A percentile compares a stretch with the other conserved stretches of the same genome.
Conservation (phyloP, 2,329 filamentous ascomycete genomes). For the Ascochyta viciae-villosae region DNA sequence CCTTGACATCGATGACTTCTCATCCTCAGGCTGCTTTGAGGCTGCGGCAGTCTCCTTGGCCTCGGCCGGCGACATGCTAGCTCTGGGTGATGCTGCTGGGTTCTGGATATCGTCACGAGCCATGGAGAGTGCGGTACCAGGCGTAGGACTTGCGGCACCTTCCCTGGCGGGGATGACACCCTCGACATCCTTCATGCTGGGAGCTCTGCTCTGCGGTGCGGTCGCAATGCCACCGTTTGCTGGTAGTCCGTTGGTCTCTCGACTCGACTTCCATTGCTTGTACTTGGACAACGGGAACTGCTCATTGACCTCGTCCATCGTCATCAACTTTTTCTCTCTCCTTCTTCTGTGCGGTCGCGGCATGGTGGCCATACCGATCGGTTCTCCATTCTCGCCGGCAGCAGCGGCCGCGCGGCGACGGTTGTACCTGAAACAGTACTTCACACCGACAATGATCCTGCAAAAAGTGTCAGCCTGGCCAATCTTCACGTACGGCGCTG, state of each 20-base stretch:
- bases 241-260: constrained; percentile 83
- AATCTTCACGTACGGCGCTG: background rate
- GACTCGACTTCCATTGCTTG: constrained; percentile 88
- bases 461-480: constrained; percentile 30
- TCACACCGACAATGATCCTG: constrained; percentile 99
- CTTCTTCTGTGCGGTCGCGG: constrained; percentile 83
- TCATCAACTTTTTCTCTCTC: constrained; percentile 98
- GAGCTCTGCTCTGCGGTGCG: constrained; percentile 73
- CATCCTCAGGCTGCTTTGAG: constrained; percentile 21
- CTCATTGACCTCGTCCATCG: constrained; percentile 98
- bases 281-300: constrained; percentile 96
- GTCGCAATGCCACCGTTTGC: constrained; percentile 80
- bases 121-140: constrained; percentile 49
- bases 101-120: constrained; percentile 53
- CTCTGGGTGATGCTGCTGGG: constrained; percentile 21
- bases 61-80: constrained; percentile 29
- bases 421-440: constrained; percentile 99
- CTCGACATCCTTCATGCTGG: constrained; percentile 73
- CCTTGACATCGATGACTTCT: constrained; percentile 22
- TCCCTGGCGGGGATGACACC: constrained; percentile 44
- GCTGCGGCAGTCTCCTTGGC: constrained; percentile 32
- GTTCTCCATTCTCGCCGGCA: constrained; percentile 76
- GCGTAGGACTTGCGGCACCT: constrained; percentile 41
- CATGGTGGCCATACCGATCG: constrained; percentile 86
- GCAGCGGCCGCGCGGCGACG: constrained; percentile 85